A percentile compares a stretch with the other conserved stretches of the same genome.
Evolutionary conservation across 1,284 basidiomycete species (phyloP).

Genomic region (Papiliotrema terrestris): DNA sequence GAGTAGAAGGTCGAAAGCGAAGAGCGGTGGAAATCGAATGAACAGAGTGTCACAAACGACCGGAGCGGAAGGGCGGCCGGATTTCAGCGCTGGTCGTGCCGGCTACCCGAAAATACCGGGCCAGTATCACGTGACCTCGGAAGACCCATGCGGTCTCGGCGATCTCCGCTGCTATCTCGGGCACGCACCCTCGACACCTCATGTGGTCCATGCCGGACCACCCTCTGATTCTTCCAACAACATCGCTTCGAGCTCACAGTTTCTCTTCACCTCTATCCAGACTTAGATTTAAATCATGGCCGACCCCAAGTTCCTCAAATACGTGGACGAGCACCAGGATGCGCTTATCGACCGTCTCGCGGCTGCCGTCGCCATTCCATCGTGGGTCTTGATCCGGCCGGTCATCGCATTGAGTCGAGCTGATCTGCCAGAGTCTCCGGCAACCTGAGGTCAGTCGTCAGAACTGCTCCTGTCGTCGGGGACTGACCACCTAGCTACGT

Average conservation of each 20-base stretch:
- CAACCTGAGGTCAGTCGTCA: constrained; percentile 39
- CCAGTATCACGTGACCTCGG: no score
- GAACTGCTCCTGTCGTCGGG: neutral
- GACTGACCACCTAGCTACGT: constrained; percentile 60
- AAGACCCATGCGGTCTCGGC: no score
- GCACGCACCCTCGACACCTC: neutral
- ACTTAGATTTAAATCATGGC: constrained; percentile 21
- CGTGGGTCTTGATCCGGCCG: constrained; percentile 53
- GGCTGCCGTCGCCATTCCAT: constrained; percentile 84
- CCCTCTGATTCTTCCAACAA: no score
- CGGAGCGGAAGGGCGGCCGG: no score
- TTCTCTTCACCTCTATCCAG: constrained; percentile 5
- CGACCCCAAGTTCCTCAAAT: constrained; percentile 56
- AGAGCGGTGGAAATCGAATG: neutral
- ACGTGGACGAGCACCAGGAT: constrained; percentile 67
- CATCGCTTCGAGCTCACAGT: no score
- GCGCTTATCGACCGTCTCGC: constrained; percentile 72
- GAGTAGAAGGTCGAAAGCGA: no score
- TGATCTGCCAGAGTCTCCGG: constrained; percentile 44
- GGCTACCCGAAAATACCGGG: no score
- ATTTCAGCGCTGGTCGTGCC: no score
- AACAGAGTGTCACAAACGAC: neutral
- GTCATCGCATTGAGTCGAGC: neutral
- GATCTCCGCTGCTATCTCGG: no score
- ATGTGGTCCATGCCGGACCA: constrained; percentile 1